Percentiles rank a stretch among this genome's conserved stretches.
phyloP scores from a whole-genome alignment of 805 yeast genomes.

The Hanseniaspora vineae region DNA sequence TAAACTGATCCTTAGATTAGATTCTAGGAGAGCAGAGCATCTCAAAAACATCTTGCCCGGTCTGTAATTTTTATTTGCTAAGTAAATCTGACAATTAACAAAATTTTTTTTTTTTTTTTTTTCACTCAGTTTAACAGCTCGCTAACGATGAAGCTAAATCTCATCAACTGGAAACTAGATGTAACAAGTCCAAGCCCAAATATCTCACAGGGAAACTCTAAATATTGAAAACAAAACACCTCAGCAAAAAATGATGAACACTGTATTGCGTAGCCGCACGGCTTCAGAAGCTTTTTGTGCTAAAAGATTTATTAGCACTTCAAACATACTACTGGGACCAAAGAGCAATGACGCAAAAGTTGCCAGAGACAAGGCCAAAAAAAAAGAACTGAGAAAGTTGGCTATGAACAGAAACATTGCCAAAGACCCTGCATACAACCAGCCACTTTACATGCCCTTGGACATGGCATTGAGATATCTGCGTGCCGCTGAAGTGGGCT shows the following conservation, averaged over 20 bases:
- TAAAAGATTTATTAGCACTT: neutral
- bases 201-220: too few relatives aligned
- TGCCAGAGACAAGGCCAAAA: slow-evolving; percentile 22
- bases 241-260: slow-evolving; percentile 2
- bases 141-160: too few relatives aligned
- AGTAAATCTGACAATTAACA: too few relatives aligned
- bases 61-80: too few relatives aligned
- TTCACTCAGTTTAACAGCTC: too few relatives aligned
- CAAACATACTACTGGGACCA: neutral
- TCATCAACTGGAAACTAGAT: too few relatives aligned
- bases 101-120: too few relatives aligned
- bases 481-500: slow-evolving; percentile 86
- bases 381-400: slow-evolving; percentile 26
- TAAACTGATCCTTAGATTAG: too few relatives aligned
- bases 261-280: neutral
- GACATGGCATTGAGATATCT: slow-evolving; percentile 63
- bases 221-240: neutral
- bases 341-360: slow-evolving; percentile 5
- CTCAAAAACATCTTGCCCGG: too few relatives aligned
- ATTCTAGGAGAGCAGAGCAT: too few relatives aligned
- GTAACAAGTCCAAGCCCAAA: too few relatives aligned
- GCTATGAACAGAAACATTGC: slow-evolving; percentile 27
- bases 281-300: slow-evolving; percentile 8
- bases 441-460: slow-evolving; percentile 59
- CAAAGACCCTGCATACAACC: slow-evolving; percentile 30